Evolutionary conservation across 768 basidiomycete genomes (phyloP), one percentile per base, ranked within the genome.

Genomic region (Krasilnikovozyma curviuscula): DNA sequence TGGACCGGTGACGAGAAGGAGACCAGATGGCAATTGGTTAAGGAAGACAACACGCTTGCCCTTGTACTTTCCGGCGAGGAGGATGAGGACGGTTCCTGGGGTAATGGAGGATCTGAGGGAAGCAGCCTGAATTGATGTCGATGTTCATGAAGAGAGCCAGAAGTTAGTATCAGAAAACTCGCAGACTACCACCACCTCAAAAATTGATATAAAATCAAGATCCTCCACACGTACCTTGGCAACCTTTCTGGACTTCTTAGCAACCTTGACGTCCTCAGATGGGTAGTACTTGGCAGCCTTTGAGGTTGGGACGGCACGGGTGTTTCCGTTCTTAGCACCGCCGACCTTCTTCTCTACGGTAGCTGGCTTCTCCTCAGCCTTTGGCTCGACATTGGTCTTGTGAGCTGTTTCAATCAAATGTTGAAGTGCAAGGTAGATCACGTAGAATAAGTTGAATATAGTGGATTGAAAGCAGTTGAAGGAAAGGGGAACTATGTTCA

Each of bases 21-120:
- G 68, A 46, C 93, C 93, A 31, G 61, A 62, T 59, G 75, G 74
- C 65, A 97, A 70, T 72, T 89, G 86, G 76, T 93, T 93, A 71
- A 98, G 71, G 70, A 85, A 91, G 49, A 98, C 88, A 56, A 98
- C 93, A 47, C 93, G 78, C 77, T 97, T 97, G 55, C 91, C 91
- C 57, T 83, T 73, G 83, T 84, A 97, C 63, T 88, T 83, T 62
- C 93, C 93, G 53, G 93, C 91, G 60, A 98, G 78, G 59, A 98
- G 72, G 68, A 98, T 95, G 57, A 98, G 72, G 63, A 98, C 74
- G 64, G 86, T 80, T 55, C 93, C 93, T 53, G 88, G 84, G 53
- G 79, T 81, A 71, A 98, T 93, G 58, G 81, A 74, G 46, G 77
- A 65, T 61, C 91, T 85, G 55, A 95, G 76, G 54, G 45, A 28